Percentiles rank a stretch among this genome's conserved stretches.
Conservation (phyloP, 2,329 filamentous ascomycete genomes). For the Aspergillus chevalieri region DNA sequence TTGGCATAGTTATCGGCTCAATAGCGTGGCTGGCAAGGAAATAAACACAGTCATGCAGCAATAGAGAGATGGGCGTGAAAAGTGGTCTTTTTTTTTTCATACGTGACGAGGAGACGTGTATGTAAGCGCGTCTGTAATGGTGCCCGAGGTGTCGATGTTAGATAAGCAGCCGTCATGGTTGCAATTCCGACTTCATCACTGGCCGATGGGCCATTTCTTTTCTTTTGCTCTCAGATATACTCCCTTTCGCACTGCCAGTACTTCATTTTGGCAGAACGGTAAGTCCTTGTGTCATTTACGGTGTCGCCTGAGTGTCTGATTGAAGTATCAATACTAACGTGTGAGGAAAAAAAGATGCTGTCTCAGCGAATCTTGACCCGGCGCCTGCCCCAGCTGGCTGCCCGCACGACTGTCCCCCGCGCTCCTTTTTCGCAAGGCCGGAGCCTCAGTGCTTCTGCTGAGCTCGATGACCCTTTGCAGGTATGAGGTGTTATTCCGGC, state of each 20-base stretch:
- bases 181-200: conserved; percentile 24
- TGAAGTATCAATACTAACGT: conserved; percentile 16
- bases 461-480: conserved; percentile 39
- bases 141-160: conserved; percentile 13
- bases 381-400: conserved; percentile 36
- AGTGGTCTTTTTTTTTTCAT: conserved; percentile 35
- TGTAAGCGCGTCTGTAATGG: conserved; percentile 24
- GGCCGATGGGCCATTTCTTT: conserved; percentile 15
- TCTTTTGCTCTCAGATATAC: background rate
- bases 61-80: conserved; percentile 29
- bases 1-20: conserved; percentile 41
- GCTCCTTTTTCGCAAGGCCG: conserved; percentile 38
- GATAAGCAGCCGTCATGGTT: conserved; percentile 16
- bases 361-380: conserved; percentile 39
- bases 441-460: conserved; percentile 30
- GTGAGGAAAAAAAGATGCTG: conserved; percentile 33
- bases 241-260: conserved; percentile 11
- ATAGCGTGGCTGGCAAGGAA: conserved; percentile 33
- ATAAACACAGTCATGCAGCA: conserved; percentile 21
- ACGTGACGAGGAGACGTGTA: conserved; percentile 24
- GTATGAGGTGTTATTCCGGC: conserved; percentile 20
- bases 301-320: background rate
- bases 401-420: conserved; percentile 33
- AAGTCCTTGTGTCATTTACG: conserved; percentile 5
- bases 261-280: conserved; percentile 22